Evolutionary conservation across 257 asterid genomes (phyloP).

Genomic region (Cruciata laevipes): DNA sequence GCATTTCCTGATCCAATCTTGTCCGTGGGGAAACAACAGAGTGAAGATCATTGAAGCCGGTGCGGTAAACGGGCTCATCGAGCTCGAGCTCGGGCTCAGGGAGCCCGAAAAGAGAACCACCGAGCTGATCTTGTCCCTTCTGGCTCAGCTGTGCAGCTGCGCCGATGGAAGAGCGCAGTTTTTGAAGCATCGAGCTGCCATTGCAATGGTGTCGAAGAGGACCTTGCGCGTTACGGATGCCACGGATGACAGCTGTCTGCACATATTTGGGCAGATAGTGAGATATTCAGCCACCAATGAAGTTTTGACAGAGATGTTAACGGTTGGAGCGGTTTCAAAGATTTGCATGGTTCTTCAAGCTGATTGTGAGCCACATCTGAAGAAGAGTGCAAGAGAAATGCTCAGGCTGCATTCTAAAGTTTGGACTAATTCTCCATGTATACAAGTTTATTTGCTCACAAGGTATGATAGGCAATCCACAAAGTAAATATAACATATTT

Average conservation of each 20-base stretch:
- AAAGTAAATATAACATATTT: too few species aligned
- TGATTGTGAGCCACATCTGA: conserved; percentile 47
- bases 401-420: conserved; percentile 58
- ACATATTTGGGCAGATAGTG: conserved; percentile 46
- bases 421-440: conserved; percentile 83
- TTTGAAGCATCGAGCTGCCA: conserved; percentile 53
- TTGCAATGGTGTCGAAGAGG: conserved; percentile 60
- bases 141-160: conserved; percentile 55
- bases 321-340: conserved; percentile 77
- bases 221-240: conserved; percentile 51
- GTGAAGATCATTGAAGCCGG: conserved; percentile 46
- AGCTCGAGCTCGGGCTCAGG: conserved; percentile 40
- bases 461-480: conserved; percentile 32
- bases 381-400: conserved; percentile 69
- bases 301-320: conserved; percentile 74
- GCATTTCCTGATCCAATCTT: conserved; percentile 38
- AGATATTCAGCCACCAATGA: conserved; percentile 51
- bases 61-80: conserved; percentile 38
- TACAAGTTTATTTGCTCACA: conserved; percentile 68
- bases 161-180: conserved; percentile 87
- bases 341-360: conserved; percentile 90
- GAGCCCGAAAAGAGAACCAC: conserved; percentile 29
- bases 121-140: conserved; percentile 46
- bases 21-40: conserved; percentile 42
- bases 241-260: conserved; percentile 48